Evolutionary conservation across 352 stramenopile genomes (phyloP).

Genomic region (Hyaloperonospora arabidopsidis): DNA sequence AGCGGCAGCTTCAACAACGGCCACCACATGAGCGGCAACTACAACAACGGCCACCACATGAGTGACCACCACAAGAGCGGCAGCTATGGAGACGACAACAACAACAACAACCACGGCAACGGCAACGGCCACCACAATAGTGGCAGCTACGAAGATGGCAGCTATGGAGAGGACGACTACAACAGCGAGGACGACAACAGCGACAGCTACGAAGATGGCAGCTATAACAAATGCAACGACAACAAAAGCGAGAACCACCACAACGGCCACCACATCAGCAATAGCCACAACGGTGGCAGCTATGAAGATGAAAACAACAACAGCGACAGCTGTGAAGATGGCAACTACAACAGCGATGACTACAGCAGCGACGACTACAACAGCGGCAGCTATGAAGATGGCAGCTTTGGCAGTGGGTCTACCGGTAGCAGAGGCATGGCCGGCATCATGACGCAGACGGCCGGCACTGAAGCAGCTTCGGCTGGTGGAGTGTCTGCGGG

Average conservation of each 20-base stretch:
- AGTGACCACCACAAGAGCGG: not conserved
- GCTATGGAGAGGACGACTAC: slow-evolving; percentile 12
- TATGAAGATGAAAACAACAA: not conserved
- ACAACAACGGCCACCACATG: not conserved
- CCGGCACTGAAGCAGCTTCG: slow-evolving; percentile 14
- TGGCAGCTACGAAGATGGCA: slow-evolving; percentile 8
- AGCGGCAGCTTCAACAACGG: not conserved
- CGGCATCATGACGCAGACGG: slow-evolving; percentile 5
- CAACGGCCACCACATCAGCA: not conserved
- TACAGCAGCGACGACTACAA: not conserved
- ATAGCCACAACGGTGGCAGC: not conserved
- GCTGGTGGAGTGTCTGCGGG: slow-evolving; percentile 18
- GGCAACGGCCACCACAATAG: not conserved
- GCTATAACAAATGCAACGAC: too few relatives aligned
- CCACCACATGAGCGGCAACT: too few relatives aligned
- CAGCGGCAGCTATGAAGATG: not conserved
- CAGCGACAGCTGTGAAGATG: not conserved
- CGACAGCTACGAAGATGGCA: not conserved
- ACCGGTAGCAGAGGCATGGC: not conserved
- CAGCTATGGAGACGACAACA: not conserved
- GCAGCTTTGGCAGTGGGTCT: too few relatives aligned
- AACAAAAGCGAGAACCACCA: too few relatives aligned
- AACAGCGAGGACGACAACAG: too few relatives aligned
- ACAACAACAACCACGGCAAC: not conserved
- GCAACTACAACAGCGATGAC: not conserved